Conservation (phyloP, 2,329 filamentous ascomycete genomes). For the Sporothrix schenckii region DNA sequence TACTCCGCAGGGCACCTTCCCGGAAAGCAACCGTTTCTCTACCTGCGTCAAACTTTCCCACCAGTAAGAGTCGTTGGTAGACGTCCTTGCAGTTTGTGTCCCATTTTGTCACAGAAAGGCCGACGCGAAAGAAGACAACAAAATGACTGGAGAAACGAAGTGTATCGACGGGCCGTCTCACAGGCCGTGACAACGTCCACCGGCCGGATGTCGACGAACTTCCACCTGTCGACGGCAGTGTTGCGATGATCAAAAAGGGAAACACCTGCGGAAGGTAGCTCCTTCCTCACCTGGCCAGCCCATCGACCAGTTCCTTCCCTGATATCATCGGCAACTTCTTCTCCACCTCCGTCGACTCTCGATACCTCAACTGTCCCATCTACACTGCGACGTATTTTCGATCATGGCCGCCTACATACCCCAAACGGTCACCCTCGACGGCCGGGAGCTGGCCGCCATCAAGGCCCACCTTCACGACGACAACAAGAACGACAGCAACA, state of each 20-base stretch:
- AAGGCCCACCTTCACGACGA: constrained; percentile 27
- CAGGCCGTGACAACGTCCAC: neutral
- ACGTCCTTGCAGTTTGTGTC: neutral
- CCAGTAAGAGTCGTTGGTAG: neutral
- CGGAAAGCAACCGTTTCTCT: neutral
- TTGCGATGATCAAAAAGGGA: neutral
- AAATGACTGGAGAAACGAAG: neutral
- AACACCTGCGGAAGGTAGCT: neutral
- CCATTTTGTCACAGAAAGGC: neutral
- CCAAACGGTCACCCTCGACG: constrained; percentile 35
- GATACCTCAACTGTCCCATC: neutral
- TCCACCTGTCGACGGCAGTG: neutral
- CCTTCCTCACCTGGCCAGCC: constrained; percentile 1
- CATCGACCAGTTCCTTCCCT: neutral
- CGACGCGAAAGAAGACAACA: neutral
- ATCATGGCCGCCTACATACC: constrained; percentile 29
- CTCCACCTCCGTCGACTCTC: neutral
- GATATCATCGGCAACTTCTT: neutral
- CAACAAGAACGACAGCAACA: neutral
- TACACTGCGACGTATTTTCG: neutral
- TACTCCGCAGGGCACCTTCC: neutral
- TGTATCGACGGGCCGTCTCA: neutral
- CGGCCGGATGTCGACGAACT: neutral
- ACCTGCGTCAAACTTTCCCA: neutral
- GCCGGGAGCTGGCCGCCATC: constrained; percentile 30